Conservation (phyloP, 257 asterid species). For the Misopates orontium region DNA sequence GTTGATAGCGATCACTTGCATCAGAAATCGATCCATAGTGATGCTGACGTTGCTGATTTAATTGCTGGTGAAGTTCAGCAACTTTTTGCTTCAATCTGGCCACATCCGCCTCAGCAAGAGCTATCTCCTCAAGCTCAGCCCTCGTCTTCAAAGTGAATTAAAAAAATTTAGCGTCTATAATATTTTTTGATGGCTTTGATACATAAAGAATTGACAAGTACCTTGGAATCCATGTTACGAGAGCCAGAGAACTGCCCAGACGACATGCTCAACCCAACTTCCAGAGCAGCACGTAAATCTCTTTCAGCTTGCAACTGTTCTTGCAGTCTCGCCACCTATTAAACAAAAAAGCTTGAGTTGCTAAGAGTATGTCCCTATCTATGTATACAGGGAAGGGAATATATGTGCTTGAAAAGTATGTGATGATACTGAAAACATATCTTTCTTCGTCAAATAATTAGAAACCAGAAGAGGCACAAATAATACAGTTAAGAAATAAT, state of each 20-base stretch:
- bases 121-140: constrained; percentile 98
- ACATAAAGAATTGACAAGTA: constrained; percentile 30
- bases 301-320: constrained; percentile 98
- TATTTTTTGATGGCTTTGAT: constrained; percentile 21
- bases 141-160: constrained; percentile 61
- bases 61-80: constrained; percentile 94
- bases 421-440: background rate
- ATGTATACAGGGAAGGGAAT: constrained; percentile 7
- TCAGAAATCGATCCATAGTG: constrained; percentile 80
- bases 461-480: background rate
- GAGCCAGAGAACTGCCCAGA: constrained; percentile 79
- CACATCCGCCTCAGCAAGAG: constrained; percentile 98
- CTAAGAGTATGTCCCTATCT: constrained; percentile 1
- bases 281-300: constrained; percentile 91
- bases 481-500: constrained; percentile 13
- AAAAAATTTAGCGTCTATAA: constrained; percentile 25
- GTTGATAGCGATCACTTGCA: constrained; percentile 61
- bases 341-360: constrained; percentile 28
- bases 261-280: constrained; percentile 95
- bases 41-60: constrained; percentile 93
- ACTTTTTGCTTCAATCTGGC: constrained; percentile 94
- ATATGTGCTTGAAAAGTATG: constrained; percentile 19
- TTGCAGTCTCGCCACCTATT: constrained; percentile 85
- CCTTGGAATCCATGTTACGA: constrained; percentile 93
- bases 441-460: background rate